Conservation (phyloP, 768 basidiomycete species). For the Ramaria sp. region DNA sequence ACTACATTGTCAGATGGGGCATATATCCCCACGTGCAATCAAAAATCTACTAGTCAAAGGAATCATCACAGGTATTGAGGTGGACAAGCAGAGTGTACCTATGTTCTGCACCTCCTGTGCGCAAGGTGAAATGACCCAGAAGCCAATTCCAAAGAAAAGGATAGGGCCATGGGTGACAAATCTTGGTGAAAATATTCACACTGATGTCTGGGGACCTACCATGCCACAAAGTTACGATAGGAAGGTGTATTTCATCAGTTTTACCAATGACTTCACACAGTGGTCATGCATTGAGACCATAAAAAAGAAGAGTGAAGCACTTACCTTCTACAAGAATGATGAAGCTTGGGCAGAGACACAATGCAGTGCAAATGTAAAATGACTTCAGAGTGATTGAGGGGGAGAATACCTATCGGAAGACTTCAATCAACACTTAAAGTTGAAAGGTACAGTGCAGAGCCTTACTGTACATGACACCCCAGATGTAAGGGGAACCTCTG, state of each 20-base stretch:
- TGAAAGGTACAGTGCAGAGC: too few relatives aligned
- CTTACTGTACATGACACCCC: too few relatives aligned
- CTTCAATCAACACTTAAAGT: too few relatives aligned
- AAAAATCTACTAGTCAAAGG: not conserved
- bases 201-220: conserved; percentile 9
- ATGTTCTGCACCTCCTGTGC: not conserved
- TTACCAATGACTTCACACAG: conserved; percentile 2
- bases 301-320: conserved; percentile 7
- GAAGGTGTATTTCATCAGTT: conserved; percentile 2
- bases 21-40: not conserved
- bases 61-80: not conserved
- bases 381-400: too few relatives aligned
- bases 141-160: not conserved
- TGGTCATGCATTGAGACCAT: not conserved
- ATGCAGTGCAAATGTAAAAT: too few relatives aligned
- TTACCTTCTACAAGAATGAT: conserved; percentile 6
- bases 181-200: conserved; percentile 13
- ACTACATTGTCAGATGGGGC: conserved; percentile 6
- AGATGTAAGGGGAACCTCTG: too few relatives aligned
- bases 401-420: conserved; percentile 13
- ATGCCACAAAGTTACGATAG: too few relatives aligned
- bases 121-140: not conserved
- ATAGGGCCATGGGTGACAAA: conserved; percentile 8
- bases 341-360: too few relatives aligned
- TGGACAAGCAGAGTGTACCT: not conserved